Conservation (phyloP, 208 protist genomes). For the Trypanosomatidae sp. region DNA sequence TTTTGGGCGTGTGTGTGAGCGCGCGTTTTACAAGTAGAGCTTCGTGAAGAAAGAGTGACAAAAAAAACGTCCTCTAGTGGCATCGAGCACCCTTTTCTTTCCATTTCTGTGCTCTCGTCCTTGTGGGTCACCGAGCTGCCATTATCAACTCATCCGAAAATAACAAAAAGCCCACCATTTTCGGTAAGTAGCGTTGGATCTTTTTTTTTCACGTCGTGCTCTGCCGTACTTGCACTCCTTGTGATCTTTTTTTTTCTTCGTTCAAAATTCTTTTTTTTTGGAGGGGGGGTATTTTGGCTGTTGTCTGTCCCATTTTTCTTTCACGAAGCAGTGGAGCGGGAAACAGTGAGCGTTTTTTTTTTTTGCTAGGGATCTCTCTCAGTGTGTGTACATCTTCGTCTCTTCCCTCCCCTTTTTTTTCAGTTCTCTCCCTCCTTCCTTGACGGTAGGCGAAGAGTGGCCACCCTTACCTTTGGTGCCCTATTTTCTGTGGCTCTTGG, state of each 20-base stretch:
- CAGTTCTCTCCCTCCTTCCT: background rate
- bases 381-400: no score
- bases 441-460: background rate
- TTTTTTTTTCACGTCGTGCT: background rate
- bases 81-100: background rate
- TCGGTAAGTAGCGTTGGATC: background rate
- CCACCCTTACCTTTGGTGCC: background rate
- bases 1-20: background rate
- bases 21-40: background rate
- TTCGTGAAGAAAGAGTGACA: background rate
- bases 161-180: background rate
- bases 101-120: background rate
- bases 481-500: background rate
- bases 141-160: background rate
- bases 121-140: background rate
- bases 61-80: background rate
- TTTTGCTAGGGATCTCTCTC: background rate
- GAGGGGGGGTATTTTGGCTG: background rate
- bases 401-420: background rate
- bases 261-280: no score
- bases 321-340: background rate
- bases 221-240: background rate
- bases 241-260: background rate
- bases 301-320: background rate
- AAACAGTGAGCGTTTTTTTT: background rate